A percentile compares a stretch with the other conserved stretches of the same genome.
Evolutionary conservation across 306 rosid genomes (phyloP).

Genomic region (Trifolium subterraneum): DNA sequence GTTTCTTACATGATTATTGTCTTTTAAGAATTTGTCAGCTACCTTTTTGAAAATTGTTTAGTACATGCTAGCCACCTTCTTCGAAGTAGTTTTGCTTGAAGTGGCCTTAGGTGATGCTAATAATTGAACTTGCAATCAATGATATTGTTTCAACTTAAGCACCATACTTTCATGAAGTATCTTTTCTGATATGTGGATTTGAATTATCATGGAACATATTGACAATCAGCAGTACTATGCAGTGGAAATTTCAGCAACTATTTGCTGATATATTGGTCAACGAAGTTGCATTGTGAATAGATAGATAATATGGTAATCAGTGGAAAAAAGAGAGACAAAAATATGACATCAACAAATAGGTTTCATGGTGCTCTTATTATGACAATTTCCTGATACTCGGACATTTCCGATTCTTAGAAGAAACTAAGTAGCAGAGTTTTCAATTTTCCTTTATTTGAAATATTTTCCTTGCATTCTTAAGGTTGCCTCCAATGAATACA

Average conservation of each 20-base stretch:
- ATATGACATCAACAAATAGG: neutral
- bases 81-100: constrained; percentile 30
- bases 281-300: constrained; percentile 10
- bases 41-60: constrained; percentile 1
- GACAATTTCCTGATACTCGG: constrained; percentile 17
- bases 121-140: constrained; percentile 24
- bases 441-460: neutral
- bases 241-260: neutral
- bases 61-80: constrained; percentile 15
- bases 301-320: neutral
- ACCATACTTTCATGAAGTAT: constrained; percentile 7
- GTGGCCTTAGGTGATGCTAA: constrained; percentile 10
- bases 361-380: neutral
- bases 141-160: constrained; percentile 28
- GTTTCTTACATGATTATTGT: constrained; percentile 26
- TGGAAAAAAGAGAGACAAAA: neutral
- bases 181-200: constrained; percentile 11
- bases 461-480: neutral
- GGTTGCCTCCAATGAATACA: too few species aligned
- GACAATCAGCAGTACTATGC: constrained; percentile 17
- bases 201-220: constrained; percentile 10
- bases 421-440: neutral
- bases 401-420: constrained; percentile 23
- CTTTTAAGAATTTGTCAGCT: constrained; percentile 32
- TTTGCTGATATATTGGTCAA: constrained; percentile 2